Base-by-base conservation (phyloP, 2,329 filamentous ascomycete species). In the Cryoendolithus antarcticus region DNA sequence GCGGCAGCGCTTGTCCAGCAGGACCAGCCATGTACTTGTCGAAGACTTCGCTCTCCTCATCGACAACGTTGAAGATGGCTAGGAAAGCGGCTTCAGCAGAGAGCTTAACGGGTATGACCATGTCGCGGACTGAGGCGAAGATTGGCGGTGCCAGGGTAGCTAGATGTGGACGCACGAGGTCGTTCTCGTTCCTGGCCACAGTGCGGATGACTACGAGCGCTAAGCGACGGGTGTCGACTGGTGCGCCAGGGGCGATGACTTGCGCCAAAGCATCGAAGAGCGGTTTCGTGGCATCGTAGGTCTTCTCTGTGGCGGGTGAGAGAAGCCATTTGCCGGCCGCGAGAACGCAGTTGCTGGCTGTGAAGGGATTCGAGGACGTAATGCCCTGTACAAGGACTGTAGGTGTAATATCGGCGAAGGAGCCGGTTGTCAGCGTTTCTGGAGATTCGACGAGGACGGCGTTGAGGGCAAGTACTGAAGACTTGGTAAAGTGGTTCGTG, bases 31-130 rank as follows among this genome's bases (percentile, higher is more conserved):
- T 79, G 62, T 86, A 96, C 63, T 88, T 88, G 52, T 95, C 88
- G 59, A 95, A 96, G 12, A 95, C 77, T 46, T 75, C 79, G 43
- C 70, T 72, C 56, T 95, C 91, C 46, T 88, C 81, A 33, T 94
- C 85, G 1, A 88, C 85, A 1, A 96, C 88, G 32, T 76, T 78
- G 66, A 98, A 96, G 4, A 96, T 71, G 36, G 86, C 77, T 40
- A 98, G 73, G 62, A 98, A 96, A 0, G 89, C 86, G 9, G 88
- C 89, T 64, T 98, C 91, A 2, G 91, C 89, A 0, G 89, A 82
- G 21, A 98, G 71, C 63, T 98, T 98, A 56, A 98, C 81, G 1
- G 93, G 93, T 46, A 98, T 96, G 4, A 96, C 79, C 7, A 78
- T 71, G 59, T 98, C 91, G 42, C 93, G 78, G 21, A 98, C 91